Base-by-base conservation (phyloP, 2,329 filamentous ascomycete species). In the Aspergillus quadrilineatus region DNA sequence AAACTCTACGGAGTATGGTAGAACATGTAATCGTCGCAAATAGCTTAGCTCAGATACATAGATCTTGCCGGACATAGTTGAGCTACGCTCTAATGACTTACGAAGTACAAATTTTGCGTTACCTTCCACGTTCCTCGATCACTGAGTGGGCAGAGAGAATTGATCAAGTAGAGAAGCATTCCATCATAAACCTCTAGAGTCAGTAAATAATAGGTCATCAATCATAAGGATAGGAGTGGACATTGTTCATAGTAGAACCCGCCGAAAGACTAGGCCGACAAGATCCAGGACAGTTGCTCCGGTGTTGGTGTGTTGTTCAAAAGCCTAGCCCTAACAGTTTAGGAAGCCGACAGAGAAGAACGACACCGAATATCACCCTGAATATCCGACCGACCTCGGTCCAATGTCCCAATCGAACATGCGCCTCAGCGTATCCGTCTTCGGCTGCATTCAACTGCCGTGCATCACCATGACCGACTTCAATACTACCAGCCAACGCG, bases 401-500 rank as follows among this genome's bases (percentile, higher is more conserved):
- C 76, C 74, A 78, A 51, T 75, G 75, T 10, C 68, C 67, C 36
- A 78, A 63, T 30, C 69, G 69, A 57, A 79, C 75, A 58, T 75
- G 68, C 0, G 75, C 72, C 53, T 79, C 77, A 22, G 76, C 72
- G 63, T 75, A 77, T 17, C 76, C 77, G 39, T 66, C 67, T 41
- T 66, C 67, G 22, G 69, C 67, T 50, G 69, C 72, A 30, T 63
- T 55, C 58, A 69, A 66, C 53, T 72, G 70, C 42, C 62, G 62
- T 17, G 63, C 57, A 12, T 65, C 60, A 44, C 57, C 67, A 59
- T 80, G 79, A 10, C 73, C 74, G 17, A 74, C 77, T 54, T 79
- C 77, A 68, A 70, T 78, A 74, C 67, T 79, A 73, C 68, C 82
- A 71, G 61, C 78, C 6, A 85, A 78, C 61, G 88, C 87, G 4